Conservation (phyloP, 176 grass and related monocot genomes). For the Puccinellia tenuiflora region DNA sequence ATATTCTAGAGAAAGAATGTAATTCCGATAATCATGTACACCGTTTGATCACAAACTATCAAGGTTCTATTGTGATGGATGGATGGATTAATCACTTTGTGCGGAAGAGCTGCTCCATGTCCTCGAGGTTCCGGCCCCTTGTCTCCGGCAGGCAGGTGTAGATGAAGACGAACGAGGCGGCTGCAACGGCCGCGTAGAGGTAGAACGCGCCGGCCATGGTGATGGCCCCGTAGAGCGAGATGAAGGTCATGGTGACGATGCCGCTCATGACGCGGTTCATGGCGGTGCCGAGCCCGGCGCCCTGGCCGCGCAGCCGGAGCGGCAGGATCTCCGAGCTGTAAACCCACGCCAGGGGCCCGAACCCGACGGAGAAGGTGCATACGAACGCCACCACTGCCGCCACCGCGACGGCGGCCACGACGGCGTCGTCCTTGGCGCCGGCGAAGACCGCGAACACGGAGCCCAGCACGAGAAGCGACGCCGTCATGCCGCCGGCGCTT, state of each 20-base stretch:
- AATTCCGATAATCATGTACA: not conserved
- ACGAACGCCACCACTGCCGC: constrained; percentile 45
- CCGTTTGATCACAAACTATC: not conserved
- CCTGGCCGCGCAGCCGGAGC: constrained; percentile 54
- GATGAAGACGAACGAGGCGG: constrained; percentile 49
- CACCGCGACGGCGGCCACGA: constrained; percentile 2
- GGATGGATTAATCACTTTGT: not conserved
- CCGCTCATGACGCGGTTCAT: constrained; percentile 56
- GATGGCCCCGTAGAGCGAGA: constrained; percentile 66
- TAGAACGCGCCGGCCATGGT: constrained; percentile 67
- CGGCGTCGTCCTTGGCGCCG: constrained; percentile 30
- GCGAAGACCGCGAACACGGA: constrained; percentile 33
- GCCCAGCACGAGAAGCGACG: constrained; percentile 33
- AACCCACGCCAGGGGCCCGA: constrained; percentile 66
- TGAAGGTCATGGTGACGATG: constrained; percentile 64
- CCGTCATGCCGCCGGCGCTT: constrained; percentile 57
- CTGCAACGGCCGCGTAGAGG: constrained; percentile 48
- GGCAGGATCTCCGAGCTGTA: constrained; percentile 78
- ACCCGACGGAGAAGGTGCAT: constrained; percentile 50
- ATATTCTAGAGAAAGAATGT: not conserved
- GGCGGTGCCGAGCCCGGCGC: constrained; percentile 55
- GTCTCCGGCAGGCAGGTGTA: constrained; percentile 59
- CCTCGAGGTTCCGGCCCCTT: constrained; percentile 55
- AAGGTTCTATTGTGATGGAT: not conserved
- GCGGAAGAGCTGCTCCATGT: constrained; percentile 67